Evolutionary conservation across 306 rosid species (phyloP), one percentile per base, ranked within the genome.

Genomic region (Rosa rugosa): DNA sequence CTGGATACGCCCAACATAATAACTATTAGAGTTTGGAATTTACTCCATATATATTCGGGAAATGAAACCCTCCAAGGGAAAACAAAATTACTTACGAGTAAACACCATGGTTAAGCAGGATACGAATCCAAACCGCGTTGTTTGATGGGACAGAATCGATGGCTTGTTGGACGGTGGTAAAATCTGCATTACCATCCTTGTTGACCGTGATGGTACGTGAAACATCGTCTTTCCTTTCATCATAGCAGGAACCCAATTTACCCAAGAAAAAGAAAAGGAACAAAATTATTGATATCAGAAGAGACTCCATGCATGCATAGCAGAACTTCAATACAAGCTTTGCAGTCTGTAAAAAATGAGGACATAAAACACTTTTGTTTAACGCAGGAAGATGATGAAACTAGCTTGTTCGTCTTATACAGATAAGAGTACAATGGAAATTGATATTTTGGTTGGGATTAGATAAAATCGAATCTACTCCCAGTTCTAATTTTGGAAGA

Each of bases 161-260:
- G 45, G 87, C 89, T 16, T 78, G 70, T 56, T 86, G 84, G 11
- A 86, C 25, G 4, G 71, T 65, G 4, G 1, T 59, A 57, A 86
- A 86, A 17, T 6, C 0, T 59, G 63, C 22, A 3, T 62, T 5
- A 16, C 57, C 80, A 31, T 53, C 72, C 38, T 65, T 56, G 68
- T 63, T 78, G 9, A 86, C 89, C 0, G 20, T 49, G 1, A 83
- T 66, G 73, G 79, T 80, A 11, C 18, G 16, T 45, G 74, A 23
- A 45, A 70, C 57, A 67, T 67, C 71, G 5, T 40, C 7, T 40
- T 40, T 40, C 7, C 0, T 40, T 36, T 16, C 49, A 8, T 45
- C 12, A 18, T 51, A 51, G 57, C 57, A 51, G 22, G 57, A 51
- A 51, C 57, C 22, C 57, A 51, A 8, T 31, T 22, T 40, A 18